These are phyloP conservation scores for Ascochyta viciae-villosae DNA, from an alignment of 2,329 filamentous ascomycete genomes.

Conservation along the genomic window DNA sequence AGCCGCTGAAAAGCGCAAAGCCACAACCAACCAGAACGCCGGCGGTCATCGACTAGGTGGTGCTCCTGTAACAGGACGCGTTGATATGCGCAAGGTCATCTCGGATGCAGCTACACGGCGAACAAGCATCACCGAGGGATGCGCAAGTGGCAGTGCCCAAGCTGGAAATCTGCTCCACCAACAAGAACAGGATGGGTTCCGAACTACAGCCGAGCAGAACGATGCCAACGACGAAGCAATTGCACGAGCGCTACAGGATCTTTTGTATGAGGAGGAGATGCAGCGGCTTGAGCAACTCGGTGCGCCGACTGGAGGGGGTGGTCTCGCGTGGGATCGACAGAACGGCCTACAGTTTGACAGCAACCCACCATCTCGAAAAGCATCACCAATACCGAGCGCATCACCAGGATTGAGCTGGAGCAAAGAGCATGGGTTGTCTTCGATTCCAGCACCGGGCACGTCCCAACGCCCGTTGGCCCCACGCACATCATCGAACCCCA, in stretches of 20 bases:
- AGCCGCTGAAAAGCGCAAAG: slow-evolving; percentile 74
- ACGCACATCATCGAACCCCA: slow-evolving; percentile 24
- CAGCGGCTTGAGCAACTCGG: slow-evolving; percentile 57
- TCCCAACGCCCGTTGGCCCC: slow-evolving; percentile 17
- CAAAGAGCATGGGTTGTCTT: slow-evolving; percentile 46
- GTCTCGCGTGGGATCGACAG: slow-evolving; percentile 46
- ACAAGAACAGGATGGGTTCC: slow-evolving; percentile 74
- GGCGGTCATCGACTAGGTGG: slow-evolving; percentile 79
- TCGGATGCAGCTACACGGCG: slow-evolving; percentile 71
- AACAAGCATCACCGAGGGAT: slow-evolving; percentile 73
- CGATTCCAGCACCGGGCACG: slow-evolving; percentile 16
- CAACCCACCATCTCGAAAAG: slow-evolving; percentile 54
- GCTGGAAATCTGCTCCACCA: slow-evolving; percentile 72
- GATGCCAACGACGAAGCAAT: slow-evolving; percentile 89
- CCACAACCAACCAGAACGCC: slow-evolving; percentile 67
- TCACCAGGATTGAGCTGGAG: slow-evolving; percentile 33
- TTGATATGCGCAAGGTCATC: slow-evolving; percentile 76
- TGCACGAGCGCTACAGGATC: slow-evolving; percentile 81
- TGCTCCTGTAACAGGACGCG: slow-evolving; percentile 59
- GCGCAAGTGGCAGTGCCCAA: slow-evolving; percentile 73
- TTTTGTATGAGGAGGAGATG: slow-evolving; percentile 80
- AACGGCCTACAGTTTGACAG: slow-evolving; percentile 50
- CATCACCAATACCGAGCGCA: slow-evolving; percentile 52
- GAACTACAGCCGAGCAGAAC: slow-evolving; percentile 84
- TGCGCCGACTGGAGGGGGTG: slow-evolving; percentile 47